A percentile compares a stretch with the other conserved stretches of the same genome.
These are phyloP conservation scores for Lipomyces spencermartinsiae DNA, from an alignment of 805 yeast species.

Conservation along the genomic window DNA sequence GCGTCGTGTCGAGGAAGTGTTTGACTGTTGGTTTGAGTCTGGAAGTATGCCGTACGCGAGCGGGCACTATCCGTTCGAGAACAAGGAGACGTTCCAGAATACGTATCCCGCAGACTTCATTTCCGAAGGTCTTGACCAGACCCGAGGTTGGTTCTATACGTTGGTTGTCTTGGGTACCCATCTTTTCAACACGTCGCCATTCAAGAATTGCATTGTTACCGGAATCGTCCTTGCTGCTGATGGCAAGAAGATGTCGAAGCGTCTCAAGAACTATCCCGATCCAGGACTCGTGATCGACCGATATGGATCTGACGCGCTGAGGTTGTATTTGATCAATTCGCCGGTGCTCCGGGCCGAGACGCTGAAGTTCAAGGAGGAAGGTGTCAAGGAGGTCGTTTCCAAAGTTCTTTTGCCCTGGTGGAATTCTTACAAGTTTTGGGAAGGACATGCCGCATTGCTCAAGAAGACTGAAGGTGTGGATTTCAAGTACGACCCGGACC, in stretches of 20 bases:
- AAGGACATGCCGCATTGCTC: conserved; percentile 86
- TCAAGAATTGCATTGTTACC: conserved; percentile 90
- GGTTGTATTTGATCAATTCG: conserved; percentile 94
- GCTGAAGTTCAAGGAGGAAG: conserved; percentile 96
- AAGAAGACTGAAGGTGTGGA: conserved; percentile 74
- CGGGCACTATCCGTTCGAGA: conserved; percentile 95
- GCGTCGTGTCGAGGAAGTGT: conserved; percentile 94
- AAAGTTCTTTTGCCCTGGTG: conserved; percentile 98
- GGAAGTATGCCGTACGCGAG: conserved; percentile 99
- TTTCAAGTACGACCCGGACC: conserved; percentile 71
- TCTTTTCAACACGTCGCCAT: conserved; percentile 89
- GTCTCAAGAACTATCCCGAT: conserved; percentile 97
- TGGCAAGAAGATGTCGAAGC: conserved; percentile 99
- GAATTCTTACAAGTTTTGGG: conserved; percentile 96
- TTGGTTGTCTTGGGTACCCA: conserved; percentile 95
- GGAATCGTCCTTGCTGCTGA: conserved; percentile 98
- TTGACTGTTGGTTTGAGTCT: conserved; percentile 99
- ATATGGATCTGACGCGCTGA: conserved; percentile 97
- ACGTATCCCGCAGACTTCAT: conserved; percentile 97
- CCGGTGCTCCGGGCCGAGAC: conserved; percentile 98
- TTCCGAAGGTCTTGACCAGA: conserved; percentile 98
- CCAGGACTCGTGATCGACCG: conserved; percentile 79
- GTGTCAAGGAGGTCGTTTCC: conserved; percentile 96
- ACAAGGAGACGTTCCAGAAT: conserved; percentile 67
- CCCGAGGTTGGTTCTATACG: conserved; percentile 99